A percentile compares a stretch with the other conserved stretches of the same genome.
Evolutionary conservation across 495 filamentous ascomycete genomes (phyloP).

Genomic region (Chlorociboria aeruginascens): DNA sequence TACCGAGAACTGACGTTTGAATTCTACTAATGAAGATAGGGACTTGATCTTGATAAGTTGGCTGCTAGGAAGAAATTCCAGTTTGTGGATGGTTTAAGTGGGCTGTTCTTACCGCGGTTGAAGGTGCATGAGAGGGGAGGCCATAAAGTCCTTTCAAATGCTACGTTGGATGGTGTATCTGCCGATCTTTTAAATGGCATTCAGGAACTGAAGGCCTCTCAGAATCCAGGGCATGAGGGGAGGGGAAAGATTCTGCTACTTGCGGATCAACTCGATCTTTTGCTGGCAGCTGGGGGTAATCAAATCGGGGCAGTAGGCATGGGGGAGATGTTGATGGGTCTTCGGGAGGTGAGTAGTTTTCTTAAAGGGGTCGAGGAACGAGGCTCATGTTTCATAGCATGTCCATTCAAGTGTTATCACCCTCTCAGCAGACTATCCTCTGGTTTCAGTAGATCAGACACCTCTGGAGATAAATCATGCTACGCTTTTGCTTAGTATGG

Average conservation of each 20-base stretch:
- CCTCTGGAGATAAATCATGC: conserved; percentile 59
- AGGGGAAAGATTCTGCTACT: conserved; percentile 32
- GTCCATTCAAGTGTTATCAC: conserved; percentile 45
- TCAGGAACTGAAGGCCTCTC: conserved; percentile 5
- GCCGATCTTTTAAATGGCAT: conserved; percentile 23
- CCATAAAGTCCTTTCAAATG: conserved; percentile 1
- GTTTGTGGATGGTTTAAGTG: conserved; percentile 63
- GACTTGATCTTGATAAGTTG: conserved; percentile 56
- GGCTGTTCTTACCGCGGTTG: conserved; percentile 33
- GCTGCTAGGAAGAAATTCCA: conserved; percentile 43
- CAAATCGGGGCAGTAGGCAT: conserved; percentile 19
- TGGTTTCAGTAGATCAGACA: conserved; percentile 46
- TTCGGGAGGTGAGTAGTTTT: conserved; percentile 38
- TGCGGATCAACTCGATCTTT: conserved; percentile 43
- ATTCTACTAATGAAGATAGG: conserved; percentile 25
- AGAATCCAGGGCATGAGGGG: conserved; percentile 1
- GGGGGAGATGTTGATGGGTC: conserved; percentile 32
- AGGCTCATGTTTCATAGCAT: conserved; percentile 8
- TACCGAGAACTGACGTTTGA: not conserved
- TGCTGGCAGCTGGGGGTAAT: conserved; percentile 34
- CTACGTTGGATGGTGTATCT: conserved; percentile 15
- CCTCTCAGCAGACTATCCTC: conserved; percentile 54
- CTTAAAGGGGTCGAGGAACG: not conserved
- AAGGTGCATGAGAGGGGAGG: conserved; percentile 13
- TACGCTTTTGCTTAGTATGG: conserved; percentile 52